A percentile compares a stretch with the other conserved stretches of the same genome.
These are phyloP conservation scores for Sporothrix variecibatus DNA, from an alignment of 2,329 filamentous ascomycete species.

Conservation along the genomic window DNA sequence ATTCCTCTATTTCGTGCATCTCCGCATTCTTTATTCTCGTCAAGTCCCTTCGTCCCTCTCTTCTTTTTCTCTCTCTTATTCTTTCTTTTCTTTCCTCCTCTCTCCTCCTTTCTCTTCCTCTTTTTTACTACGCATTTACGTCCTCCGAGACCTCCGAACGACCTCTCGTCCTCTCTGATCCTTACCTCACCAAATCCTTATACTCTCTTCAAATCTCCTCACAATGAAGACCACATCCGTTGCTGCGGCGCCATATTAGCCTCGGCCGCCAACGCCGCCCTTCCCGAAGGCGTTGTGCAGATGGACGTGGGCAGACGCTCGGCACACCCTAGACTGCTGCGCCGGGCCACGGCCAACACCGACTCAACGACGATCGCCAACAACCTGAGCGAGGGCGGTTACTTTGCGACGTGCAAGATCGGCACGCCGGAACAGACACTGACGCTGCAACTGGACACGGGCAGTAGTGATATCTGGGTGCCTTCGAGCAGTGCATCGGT, in stretches of 20 bases:
- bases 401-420: slow-evolving; percentile 58
- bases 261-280: slow-evolving; percentile 30
- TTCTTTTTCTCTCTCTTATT: neutral
- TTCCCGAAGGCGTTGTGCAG: slow-evolving; percentile 43
- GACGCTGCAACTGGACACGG: slow-evolving; percentile 63
- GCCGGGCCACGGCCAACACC: slow-evolving; percentile 41
- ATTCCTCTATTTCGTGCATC: neutral
- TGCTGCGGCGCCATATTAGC: slow-evolving; percentile 34
- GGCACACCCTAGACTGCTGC: slow-evolving; percentile 37
- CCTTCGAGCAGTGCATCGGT: slow-evolving; percentile 43
- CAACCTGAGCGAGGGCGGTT: slow-evolving; percentile 49
- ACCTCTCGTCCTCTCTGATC: neutral
- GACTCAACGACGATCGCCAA: slow-evolving; percentile 50
- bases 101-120: neutral
- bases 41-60: neutral
- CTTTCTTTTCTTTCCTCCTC: neutral
- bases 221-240: slow-evolving; percentile 35
- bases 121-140: neutral
- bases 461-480: slow-evolving; percentile 67
- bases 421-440: slow-evolving; percentile 60
- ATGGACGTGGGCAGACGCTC: slow-evolving; percentile 50
- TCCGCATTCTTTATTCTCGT: neutral
- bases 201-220: neutral
- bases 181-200: neutral
- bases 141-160: neutral